These are phyloP conservation scores for Aegilops bicornis DNA, from an alignment of 176 grass and related monocot genomes.

Conservation along the genomic window DNA sequence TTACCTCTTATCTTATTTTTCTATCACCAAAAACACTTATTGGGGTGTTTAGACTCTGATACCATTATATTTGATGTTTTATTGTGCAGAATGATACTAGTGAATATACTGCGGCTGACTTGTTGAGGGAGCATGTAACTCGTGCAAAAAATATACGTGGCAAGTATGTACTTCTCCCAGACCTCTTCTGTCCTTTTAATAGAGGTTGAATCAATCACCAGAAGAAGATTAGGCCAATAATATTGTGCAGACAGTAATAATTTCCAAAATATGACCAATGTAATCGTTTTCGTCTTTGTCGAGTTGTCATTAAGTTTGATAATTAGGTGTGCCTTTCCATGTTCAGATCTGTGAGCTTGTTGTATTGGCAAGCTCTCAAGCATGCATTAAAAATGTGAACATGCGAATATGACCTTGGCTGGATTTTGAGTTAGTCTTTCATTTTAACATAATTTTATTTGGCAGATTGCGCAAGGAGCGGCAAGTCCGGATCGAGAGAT, in stretches of 20 bases:
- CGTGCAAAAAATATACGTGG: conserved; percentile 58
- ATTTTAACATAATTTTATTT: conserved; percentile 17
- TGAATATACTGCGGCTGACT: conserved; percentile 44
- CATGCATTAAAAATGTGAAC: neutral
- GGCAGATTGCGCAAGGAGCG: conserved; percentile 59
- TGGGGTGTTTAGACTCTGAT: neutral
- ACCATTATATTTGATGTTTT: conserved; percentile 23
- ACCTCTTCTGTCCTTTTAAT: neutral
- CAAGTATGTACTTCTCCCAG: conserved; percentile 29
- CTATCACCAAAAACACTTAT: neutral
- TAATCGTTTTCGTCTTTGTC: neutral
- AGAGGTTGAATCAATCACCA: neutral
- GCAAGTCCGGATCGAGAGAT: conserved; percentile 69
- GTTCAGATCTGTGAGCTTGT: neutral
- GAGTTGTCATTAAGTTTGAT: neutral
- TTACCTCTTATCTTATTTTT: neutral
- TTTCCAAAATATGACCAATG: neutral
- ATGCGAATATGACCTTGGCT: neutral
- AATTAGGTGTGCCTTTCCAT: neutral
- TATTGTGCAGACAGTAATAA: neutral
- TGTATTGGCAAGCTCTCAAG: conserved; percentile 2
- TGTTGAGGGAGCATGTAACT: conserved; percentile 61
- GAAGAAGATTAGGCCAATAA: neutral
- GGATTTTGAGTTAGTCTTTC: neutral
- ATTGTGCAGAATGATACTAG: conserved; percentile 43